Evolutionary conservation across 1,284 basidiomycete genomes (phyloP).

Genomic region (Cryptococcus deneoformans): DNA sequence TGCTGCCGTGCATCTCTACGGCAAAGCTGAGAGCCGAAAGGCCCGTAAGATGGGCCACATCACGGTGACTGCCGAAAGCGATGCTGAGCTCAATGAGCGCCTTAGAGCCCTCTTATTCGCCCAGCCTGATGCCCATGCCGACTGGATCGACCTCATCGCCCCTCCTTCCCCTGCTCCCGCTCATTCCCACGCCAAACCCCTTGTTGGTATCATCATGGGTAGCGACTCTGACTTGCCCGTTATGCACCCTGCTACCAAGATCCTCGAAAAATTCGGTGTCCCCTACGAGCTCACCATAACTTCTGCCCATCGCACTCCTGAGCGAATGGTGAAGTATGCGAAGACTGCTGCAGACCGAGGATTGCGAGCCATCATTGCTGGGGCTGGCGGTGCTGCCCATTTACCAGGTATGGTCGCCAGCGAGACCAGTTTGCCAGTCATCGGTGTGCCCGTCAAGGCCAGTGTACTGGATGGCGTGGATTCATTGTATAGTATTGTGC

Average conservation of each 20-base stretch:
- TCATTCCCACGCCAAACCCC: constrained; percentile 64
- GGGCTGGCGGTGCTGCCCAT: constrained; percentile 96
- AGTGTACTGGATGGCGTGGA: constrained; percentile 94
- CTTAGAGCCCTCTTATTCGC: constrained; percentile 69
- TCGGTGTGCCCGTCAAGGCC: constrained; percentile 96
- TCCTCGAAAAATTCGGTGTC: constrained; percentile 59
- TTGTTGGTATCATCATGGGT: constrained; percentile 97
- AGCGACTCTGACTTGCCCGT: constrained; percentile 96
- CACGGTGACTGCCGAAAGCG: constrained; percentile 80
- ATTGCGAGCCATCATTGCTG: constrained; percentile 78
- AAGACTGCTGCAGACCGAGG: constrained; percentile 65
- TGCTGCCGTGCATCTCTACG: constrained; percentile 84
- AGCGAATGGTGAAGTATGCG: constrained; percentile 81
- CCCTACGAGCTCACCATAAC: constrained; percentile 65
- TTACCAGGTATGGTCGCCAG: constrained; percentile 94
- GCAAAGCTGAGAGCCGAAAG: constrained; percentile 82
- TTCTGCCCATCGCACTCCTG: constrained; percentile 92
- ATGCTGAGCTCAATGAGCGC: constrained; percentile 67
- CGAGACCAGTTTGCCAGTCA: constrained; percentile 87
- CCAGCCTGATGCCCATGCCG: constrained; percentile 57
- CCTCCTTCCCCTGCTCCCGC: constrained; percentile 47
- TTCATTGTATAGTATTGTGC: constrained; percentile 93
- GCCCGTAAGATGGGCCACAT: constrained; percentile 99
- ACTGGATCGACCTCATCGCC: constrained; percentile 57
- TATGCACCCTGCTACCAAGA: constrained; percentile 73